phyloP scores from a whole-genome alignment of 495 filamentous ascomycete genomes.

The Neurospora sp. region DNA sequence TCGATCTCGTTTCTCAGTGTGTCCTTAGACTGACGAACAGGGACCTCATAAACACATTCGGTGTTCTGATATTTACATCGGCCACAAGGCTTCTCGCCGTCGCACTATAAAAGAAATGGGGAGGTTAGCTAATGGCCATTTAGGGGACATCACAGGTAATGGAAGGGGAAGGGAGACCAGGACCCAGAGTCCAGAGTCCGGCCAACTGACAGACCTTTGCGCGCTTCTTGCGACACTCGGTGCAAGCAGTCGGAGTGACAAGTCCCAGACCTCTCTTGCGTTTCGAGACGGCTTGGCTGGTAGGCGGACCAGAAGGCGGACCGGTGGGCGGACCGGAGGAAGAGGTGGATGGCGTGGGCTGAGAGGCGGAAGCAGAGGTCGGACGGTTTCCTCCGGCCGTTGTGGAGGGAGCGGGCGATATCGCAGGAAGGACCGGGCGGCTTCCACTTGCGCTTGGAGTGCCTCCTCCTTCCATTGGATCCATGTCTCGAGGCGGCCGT shows the following conservation, averaged over 20 bases:
- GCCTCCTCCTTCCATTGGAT: slow-evolving; percentile 22
- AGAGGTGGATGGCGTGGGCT: slow-evolving; percentile 14
- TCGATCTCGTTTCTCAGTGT: slow-evolving; percentile 43
- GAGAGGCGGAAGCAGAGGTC: slow-evolving; percentile 1
- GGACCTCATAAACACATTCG: slow-evolving; percentile 43
- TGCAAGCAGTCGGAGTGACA: slow-evolving; percentile 47
- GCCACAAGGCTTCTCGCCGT: slow-evolving; percentile 41
- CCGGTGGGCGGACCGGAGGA: slow-evolving; percentile 3
- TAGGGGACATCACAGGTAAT: not conserved
- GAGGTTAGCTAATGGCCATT: not conserved
- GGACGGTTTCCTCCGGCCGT: slow-evolving; percentile 5
- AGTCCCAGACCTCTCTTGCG: slow-evolving; percentile 40
- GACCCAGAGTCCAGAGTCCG: not conserved
- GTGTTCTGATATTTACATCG: slow-evolving; percentile 38
- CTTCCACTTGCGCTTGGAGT: slow-evolving; percentile 2
- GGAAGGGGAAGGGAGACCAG: not conserved
- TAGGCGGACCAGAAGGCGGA: not conserved
- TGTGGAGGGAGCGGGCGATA: slow-evolving; percentile 1
- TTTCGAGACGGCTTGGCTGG: slow-evolving; percentile 22
- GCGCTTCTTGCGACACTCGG: slow-evolving; percentile 48
- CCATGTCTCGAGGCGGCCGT: slow-evolving; percentile 3
- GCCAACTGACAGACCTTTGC: slow-evolving; percentile 32
- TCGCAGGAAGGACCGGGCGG: slow-evolving; percentile 1
- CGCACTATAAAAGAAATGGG: slow-evolving; percentile 30
- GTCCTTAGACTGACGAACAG: slow-evolving; percentile 45